Percentiles rank a stretch among this genome's conserved stretches.
These are phyloP conservation scores for Populus ilicifolia DNA, from an alignment of 345 rosid species.

Conservation along the genomic window DNA sequence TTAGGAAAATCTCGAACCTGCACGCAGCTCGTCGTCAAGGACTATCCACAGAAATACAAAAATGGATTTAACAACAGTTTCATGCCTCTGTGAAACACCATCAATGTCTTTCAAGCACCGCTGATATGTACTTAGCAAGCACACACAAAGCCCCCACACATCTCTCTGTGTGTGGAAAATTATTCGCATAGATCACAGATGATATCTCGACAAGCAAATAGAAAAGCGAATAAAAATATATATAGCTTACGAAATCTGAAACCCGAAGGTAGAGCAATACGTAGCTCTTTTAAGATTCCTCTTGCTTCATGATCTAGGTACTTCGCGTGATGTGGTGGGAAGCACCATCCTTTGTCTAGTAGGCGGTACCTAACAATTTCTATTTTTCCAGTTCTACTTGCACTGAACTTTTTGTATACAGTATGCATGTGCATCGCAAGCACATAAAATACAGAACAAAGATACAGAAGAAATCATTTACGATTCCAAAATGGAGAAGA, in stretches of 20 bases:
- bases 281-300: conserved; percentile 14
- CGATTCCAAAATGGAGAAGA: background rate
- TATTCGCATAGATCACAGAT: background rate
- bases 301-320: conserved; percentile 9
- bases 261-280: background rate
- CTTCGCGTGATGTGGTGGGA: conserved; percentile 20
- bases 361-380: conserved; percentile 13
- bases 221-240: background rate
- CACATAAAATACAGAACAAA: background rate
- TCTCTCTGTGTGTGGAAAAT: background rate
- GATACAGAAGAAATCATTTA: background rate
- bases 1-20: background rate
- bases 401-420: background rate
- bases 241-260: background rate
- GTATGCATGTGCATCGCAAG: background rate
- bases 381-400: conserved; percentile 4
- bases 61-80: background rate
- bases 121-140: background rate
- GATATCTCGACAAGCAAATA: background rate
- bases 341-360: conserved; percentile 26
- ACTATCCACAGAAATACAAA: background rate
- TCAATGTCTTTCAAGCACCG: background rate
- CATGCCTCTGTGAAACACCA: background rate
- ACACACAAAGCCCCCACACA: background rate
- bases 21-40: background rate